Evolutionary conservation across 2,329 filamentous ascomycete species (phyloP).

Genomic region (Trichoderma harzianum): DNA sequence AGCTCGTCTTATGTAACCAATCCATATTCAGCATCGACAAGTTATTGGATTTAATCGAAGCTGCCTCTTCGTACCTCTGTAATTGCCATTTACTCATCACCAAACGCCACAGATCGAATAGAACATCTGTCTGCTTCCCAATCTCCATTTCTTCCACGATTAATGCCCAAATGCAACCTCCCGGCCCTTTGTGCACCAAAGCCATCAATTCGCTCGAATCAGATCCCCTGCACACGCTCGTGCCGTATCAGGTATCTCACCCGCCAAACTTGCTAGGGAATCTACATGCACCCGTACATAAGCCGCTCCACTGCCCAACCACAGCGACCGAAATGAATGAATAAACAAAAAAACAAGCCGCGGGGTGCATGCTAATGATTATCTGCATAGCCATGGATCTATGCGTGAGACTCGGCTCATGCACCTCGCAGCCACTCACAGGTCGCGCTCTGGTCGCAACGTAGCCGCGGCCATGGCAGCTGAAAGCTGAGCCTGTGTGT

Average conservation of each 20-base stretch:
- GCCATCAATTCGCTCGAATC: neutral
- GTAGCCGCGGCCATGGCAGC: slow-evolving; percentile 1
- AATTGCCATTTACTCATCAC: neutral
- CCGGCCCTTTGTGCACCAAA: neutral
- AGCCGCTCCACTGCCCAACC: neutral
- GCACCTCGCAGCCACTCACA: neutral
- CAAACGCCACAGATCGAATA: neutral
- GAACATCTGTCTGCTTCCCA: neutral
- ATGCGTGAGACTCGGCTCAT: slow-evolving; percentile 14
- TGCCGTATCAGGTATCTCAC: neutral
- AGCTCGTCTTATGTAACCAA: neutral
- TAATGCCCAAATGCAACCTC: neutral
- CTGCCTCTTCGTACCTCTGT: neutral
- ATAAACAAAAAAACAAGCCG: neutral
- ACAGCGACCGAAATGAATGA: neutral
- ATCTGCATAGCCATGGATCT: slow-evolving; percentile 14
- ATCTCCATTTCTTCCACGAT: neutral
- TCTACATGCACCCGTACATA: neutral
- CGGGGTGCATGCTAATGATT: slow-evolving; percentile 11
- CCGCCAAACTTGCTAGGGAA: neutral
- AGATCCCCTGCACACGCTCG: neutral
- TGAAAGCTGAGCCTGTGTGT: neutral
- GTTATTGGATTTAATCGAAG: neutral
- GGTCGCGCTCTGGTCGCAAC: neutral
- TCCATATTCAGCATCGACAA: neutral